Conservation (phyloP, 345 rosid species). For the Mangifera indica region DNA sequence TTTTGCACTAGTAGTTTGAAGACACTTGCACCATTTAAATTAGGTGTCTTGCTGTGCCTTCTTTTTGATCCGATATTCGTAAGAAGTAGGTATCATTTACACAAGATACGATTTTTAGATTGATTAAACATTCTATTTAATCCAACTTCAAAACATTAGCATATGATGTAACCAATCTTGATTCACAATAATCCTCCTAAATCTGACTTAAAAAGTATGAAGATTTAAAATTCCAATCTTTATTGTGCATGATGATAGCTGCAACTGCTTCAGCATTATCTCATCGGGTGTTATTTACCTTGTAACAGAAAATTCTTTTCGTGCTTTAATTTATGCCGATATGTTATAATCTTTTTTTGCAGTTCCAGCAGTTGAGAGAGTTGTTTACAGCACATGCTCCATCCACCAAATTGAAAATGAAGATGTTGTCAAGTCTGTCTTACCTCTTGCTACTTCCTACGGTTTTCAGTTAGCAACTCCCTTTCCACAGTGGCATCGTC, state of each 20-base stretch:
- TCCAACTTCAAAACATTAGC: too few species aligned
- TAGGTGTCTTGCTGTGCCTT: too few species aligned
- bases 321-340: background rate
- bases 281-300: background rate
- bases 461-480: slow-evolving; percentile 69
- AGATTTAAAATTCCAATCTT: too few species aligned
- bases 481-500: slow-evolving; percentile 69
- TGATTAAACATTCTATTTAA: too few species aligned
- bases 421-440: slow-evolving; percentile 67
- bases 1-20: background rate
- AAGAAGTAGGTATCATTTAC: too few species aligned
- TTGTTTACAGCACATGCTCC: slow-evolving; percentile 94
- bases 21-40: too few species aligned
- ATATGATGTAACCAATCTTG: too few species aligned
- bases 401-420: slow-evolving; percentile 82
- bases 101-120: too few species aligned
- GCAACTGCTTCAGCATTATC: background rate
- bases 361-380: slow-evolving; percentile 64
- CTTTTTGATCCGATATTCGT: too few species aligned
- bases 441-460: slow-evolving; percentile 48
- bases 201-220: too few species aligned
- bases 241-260: background rate
- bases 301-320: background rate
- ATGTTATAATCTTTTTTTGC: slow-evolving; percentile 5
- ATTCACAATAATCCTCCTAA: too few species aligned